A percentile compares a stretch with the other conserved stretches of the same genome.
These are phyloP conservation scores for Hylodesmum podocarpum DNA, from an alignment of 306 rosid species.

Conservation along the genomic window DNA sequence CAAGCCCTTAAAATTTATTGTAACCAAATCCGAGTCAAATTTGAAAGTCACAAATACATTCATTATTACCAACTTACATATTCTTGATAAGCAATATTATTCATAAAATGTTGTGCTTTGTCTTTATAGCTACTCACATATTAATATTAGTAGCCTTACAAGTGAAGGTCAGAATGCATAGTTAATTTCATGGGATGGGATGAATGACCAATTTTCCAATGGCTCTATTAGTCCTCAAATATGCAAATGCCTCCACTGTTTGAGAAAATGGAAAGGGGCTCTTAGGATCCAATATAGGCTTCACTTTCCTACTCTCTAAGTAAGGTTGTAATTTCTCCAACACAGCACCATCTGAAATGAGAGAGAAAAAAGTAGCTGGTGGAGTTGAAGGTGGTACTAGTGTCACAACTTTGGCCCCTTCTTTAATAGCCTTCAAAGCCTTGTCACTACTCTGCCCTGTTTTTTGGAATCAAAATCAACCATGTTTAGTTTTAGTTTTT, in stretches of 20 bases:
- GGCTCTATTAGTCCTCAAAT: conserved; percentile 57
- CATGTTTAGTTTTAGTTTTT: no score
- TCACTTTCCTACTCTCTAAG: conserved; percentile 69
- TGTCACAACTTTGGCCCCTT: conserved; percentile 54
- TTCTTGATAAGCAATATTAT: no score
- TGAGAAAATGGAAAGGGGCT: conserved; percentile 62
- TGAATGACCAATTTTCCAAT: conserved; percentile 60
- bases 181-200: conserved; percentile 64
- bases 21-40: no score
- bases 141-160: no score
- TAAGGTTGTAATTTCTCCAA: conserved; percentile 58
- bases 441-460: conserved; percentile 48
- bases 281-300: conserved; percentile 65
- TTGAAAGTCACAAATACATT: no score
- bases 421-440: conserved; percentile 61
- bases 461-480: no score
- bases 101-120: no score
- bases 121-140: no score
- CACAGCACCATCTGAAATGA: conserved; percentile 42
- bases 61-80: no score
- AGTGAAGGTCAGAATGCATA: no score
- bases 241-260: conserved; percentile 50
- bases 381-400: conserved; percentile 35
- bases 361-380: conserved; percentile 25
- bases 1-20: no score